phyloP scores from a whole-genome alignment of 192 early-diverging fungal species.

The Coemansia sp. region DNA sequence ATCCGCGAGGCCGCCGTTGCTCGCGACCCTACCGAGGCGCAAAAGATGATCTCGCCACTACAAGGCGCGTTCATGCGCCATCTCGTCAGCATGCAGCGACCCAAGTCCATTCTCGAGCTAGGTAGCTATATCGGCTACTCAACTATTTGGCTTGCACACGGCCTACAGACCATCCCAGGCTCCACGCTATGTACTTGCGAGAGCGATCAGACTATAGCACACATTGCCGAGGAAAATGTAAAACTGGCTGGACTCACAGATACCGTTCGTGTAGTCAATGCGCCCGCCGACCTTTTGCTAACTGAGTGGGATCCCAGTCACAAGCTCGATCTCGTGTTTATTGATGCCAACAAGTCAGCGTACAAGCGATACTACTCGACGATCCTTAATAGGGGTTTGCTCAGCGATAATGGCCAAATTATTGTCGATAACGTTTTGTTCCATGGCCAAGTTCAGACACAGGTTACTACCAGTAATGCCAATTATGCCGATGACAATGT shows the following conservation, averaged over 20 bases:
- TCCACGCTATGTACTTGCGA: conserved; percentile 39
- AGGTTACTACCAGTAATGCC: not conserved
- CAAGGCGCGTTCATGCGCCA: conserved; percentile 46
- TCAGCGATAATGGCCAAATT: conserved; percentile 61
- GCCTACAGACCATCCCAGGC: conserved; percentile 19
- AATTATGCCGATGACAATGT: not conserved
- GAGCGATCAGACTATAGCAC: conserved; percentile 41
- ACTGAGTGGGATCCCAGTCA: conserved; percentile 29
- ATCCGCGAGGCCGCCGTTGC: conserved; percentile 22
- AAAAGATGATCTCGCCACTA: conserved; percentile 50
- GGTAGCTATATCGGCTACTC: conserved; percentile 72
- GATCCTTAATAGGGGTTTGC: conserved; percentile 62
- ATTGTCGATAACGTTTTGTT: conserved; percentile 67
- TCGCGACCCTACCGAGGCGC: conserved; percentile 17
- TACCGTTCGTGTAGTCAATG: conserved; percentile 12
- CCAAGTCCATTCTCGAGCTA: conserved; percentile 63
- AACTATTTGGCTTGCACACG: conserved; percentile 67
- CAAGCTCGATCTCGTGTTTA: conserved; percentile 65
- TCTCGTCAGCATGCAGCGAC: conserved; percentile 24
- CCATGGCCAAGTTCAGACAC: conserved; percentile 30
- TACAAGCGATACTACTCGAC: conserved; percentile 65
- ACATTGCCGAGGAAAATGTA: conserved; percentile 30
- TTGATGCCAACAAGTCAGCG: conserved; percentile 73
- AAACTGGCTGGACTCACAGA: conserved; percentile 20
- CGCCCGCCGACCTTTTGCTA: conserved; percentile 24